A percentile compares a stretch with the other conserved stretches of the same genome.
Conservation (phyloP, 768 basidiomycete genomes). For the Crassisporium funariophilum region DNA sequence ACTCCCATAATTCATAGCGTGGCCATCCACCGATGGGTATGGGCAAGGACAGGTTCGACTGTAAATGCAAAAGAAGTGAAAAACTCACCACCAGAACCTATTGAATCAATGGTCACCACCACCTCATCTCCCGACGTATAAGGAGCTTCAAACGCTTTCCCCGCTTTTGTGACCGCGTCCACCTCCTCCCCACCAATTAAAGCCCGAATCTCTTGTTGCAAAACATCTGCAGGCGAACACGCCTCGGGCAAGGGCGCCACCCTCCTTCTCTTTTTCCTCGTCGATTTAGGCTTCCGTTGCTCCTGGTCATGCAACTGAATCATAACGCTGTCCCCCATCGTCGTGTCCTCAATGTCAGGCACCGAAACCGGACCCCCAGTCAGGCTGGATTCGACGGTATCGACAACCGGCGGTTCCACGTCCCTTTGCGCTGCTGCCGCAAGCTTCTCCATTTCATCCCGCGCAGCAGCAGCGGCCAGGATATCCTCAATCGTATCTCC, state of each 20-base stretch:
- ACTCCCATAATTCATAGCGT: no score
- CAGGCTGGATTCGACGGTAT: no score
- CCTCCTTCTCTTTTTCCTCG: slow-evolving; percentile 39
- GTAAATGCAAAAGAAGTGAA: neutral
- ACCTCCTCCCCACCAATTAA: slow-evolving; percentile 66
- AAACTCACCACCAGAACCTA: slow-evolving; percentile 64
- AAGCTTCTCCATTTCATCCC: no score
- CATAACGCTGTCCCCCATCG: neutral
- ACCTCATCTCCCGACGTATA: slow-evolving; percentile 63
- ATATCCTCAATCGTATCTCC: no score
- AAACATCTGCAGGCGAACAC: slow-evolving; percentile 73
- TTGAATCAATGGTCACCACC: slow-evolving; percentile 61
- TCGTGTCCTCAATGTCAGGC: neutral
- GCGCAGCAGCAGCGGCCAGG: no score
- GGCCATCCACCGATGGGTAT: no score
- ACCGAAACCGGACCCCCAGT: no score
- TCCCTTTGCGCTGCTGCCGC: no score
- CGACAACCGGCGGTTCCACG: no score
- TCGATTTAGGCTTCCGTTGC: slow-evolving; percentile 9
- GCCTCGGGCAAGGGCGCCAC: slow-evolving; percentile 53
- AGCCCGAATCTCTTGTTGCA: slow-evolving; percentile 68
- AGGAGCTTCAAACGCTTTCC: slow-evolving; percentile 58
- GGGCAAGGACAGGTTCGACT: no score
- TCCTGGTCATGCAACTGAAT: neutral
- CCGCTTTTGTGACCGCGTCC: slow-evolving; percentile 47